Conservation (phyloP, 306 rosid species). For the Prinsepia uniflora region DNA sequence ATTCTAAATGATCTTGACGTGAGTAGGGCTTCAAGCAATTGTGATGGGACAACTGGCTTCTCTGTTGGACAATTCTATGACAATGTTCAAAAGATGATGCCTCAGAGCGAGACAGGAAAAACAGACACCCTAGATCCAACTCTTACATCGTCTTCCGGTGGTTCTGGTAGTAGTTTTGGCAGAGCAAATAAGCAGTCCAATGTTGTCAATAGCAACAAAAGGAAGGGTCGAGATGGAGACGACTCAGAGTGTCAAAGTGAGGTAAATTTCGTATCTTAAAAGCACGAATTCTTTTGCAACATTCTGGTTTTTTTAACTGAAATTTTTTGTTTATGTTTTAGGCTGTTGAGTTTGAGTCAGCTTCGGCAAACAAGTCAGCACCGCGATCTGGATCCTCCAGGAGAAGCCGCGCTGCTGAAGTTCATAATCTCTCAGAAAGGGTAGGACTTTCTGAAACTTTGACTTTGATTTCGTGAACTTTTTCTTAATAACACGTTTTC, state of each 20-base stretch:
- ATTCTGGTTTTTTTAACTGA: neutral
- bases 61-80: slow-evolving; percentile 39
- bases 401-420: slow-evolving; percentile 77
- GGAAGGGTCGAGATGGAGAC: slow-evolving; percentile 61
- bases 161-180: slow-evolving; percentile 66
- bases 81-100: slow-evolving; percentile 32
- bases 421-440: slow-evolving; percentile 88
- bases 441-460: slow-evolving; percentile 29
- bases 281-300: neutral
- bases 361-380: slow-evolving; percentile 42
- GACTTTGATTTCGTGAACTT: neutral
- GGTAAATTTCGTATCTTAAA: slow-evolving; percentile 33
- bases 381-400: slow-evolving; percentile 51
- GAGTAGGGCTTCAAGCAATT: slow-evolving; percentile 47
- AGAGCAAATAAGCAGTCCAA: slow-evolving; percentile 48
- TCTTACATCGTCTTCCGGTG: slow-evolving; percentile 65
- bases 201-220: slow-evolving; percentile 51
- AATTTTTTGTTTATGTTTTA: slow-evolving; percentile 11
- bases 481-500: slow-evolving; percentile 6
- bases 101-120: slow-evolving; percentile 39
- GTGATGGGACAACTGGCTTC: slow-evolving; percentile 42
- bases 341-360: slow-evolving; percentile 64
- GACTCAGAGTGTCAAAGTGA: slow-evolving; percentile 79
- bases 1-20: slow-evolving; percentile 42
- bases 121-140: slow-evolving; percentile 53